Base-by-base conservation (phyloP, 2,329 filamentous ascomycete genomes). In the Colletotrichum musicola region DNA sequence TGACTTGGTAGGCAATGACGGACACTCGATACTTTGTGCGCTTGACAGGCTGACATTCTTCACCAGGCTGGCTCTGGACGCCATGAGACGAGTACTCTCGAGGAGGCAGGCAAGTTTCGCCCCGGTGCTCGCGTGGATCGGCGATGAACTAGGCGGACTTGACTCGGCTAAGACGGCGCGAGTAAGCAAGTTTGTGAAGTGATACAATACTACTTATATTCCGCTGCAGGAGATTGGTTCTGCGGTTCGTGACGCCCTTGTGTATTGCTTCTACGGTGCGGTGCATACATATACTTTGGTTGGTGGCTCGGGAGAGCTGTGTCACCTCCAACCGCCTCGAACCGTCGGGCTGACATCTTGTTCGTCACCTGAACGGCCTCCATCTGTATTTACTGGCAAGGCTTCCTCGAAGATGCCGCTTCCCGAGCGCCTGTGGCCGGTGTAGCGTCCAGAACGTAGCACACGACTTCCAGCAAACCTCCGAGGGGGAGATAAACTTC, bases 1-100 rank as follows among this genome's bases (percentile, higher is more conserved):
- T 89, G 2, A 76, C 78, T 63, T 90, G 90, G 90, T 92, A 78
- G 81, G 89, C 83, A 18, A 35, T 3, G 30, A 4, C 7, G 9
- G 62, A 22, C 50, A 22, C 47, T 42, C 22, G 13, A 14, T 3
- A 20, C n/a, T 18, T 51, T 18, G 25, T 20, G 7, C 12, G 44
- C 18, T 22, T 30, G 22, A 27, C 3, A 30, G 46, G 27, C 53
- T 58, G 16, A 64, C 38, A 51, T 20, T 22, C 10, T 9, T 35
- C 20, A 6, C 30, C 46, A 64, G 69, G 69, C 53, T 71, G 13
- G 70, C 60, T 4, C 58, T 71, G 44, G 60, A 69, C 16, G 68
- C 70, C 10, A 27, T 55, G 49, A 60, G 51, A 40, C 57, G 30
- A 46, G 51, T 57, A 3, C 16, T 71, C 16, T 16, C 25, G 5